Conservation (phyloP, 2,329 filamentous ascomycete genomes). For the Botrytis porri region DNA sequence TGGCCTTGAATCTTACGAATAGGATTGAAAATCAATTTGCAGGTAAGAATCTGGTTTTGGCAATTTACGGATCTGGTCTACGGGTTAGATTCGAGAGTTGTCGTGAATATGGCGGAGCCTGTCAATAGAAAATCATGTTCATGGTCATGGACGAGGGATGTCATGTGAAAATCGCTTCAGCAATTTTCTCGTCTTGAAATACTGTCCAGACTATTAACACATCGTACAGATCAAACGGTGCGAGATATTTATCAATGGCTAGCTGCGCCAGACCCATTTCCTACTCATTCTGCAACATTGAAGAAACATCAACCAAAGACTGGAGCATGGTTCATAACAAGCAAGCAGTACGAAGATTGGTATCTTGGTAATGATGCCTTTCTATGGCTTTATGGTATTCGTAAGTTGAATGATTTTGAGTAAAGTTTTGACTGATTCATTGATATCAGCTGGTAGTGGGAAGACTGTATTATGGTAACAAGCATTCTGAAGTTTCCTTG, state of each 20-base stretch:
- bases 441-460: constrained; percentile 40
- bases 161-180: neutral
- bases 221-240: constrained; percentile 19
- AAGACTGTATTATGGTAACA: constrained; percentile 42
- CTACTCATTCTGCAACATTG: constrained; percentile 27
- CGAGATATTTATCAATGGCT: constrained; percentile 30
- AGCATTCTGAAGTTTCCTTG: neutral
- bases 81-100: neutral
- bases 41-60: constrained; percentile 14
- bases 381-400: constrained; percentile 41
- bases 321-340: constrained; percentile 30
- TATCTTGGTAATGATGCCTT: constrained; percentile 36
- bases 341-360: constrained; percentile 36
- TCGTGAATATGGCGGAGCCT: neutral
- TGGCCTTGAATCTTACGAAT: constrained; percentile 20
- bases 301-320: constrained; percentile 31
- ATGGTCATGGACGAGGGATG: neutral
- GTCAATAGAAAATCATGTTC: too few relatives aligned
- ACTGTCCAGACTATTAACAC: neutral
- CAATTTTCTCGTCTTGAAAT: too few relatives aligned
- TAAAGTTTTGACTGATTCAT: constrained; percentile 16
- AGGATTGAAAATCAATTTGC: constrained; percentile 23
- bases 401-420: constrained; percentile 18
- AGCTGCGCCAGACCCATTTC: constrained; percentile 27
- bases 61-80: neutral